A percentile compares a stretch with the other conserved stretches of the same genome.
Conservation (phyloP, 1,284 basidiomycete species). For the Ustilago trichophora region DNA sequence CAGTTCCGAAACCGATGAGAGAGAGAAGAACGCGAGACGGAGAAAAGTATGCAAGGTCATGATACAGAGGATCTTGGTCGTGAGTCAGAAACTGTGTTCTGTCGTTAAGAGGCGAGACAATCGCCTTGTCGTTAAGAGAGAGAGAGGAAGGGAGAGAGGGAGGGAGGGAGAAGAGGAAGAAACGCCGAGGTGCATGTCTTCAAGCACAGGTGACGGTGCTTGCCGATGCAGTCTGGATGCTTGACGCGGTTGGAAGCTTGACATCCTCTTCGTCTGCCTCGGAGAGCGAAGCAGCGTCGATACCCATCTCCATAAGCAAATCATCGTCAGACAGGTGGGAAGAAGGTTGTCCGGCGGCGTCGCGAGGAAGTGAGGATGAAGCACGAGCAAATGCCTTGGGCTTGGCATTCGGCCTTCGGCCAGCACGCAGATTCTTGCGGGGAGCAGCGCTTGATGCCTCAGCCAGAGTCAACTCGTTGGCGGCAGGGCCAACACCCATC, state of each 20-base stretch:
- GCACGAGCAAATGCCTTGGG: slow-evolving; percentile 3
- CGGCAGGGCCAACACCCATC: slow-evolving; percentile 26
- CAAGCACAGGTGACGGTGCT: slow-evolving; percentile 14
- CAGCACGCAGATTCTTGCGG: slow-evolving; percentile 19
- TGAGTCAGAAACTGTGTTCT: slow-evolving; percentile 8
- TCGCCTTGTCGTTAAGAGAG: slow-evolving; percentile 10
- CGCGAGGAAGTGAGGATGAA: slow-evolving; percentile 3
- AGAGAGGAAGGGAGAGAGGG: no score
- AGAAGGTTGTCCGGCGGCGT: slow-evolving; percentile 36
- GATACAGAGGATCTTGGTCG: slow-evolving; percentile 31
- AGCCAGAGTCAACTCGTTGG: slow-evolving; percentile 9
- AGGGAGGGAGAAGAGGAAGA: no score
- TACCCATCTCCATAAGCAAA: slow-evolving; percentile 27
- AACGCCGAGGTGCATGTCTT: no score
- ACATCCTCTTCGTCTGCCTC: slow-evolving; percentile 18
- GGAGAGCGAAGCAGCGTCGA: slow-evolving; percentile 30
- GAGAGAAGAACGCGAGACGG: no score
- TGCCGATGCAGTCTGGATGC: background rate
- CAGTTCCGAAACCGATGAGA: slow-evolving; percentile 29
- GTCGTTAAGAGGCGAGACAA: slow-evolving; percentile 2
- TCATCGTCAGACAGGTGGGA: slow-evolving; percentile 52
- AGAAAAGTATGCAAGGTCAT: slow-evolving; percentile 24
- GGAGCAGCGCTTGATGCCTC: slow-evolving; percentile 7
- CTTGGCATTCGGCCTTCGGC: slow-evolving; percentile 10
- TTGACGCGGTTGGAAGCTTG: no score